Conservation (phyloP, 805 yeast species). For the Candida krabiensis region DNA sequence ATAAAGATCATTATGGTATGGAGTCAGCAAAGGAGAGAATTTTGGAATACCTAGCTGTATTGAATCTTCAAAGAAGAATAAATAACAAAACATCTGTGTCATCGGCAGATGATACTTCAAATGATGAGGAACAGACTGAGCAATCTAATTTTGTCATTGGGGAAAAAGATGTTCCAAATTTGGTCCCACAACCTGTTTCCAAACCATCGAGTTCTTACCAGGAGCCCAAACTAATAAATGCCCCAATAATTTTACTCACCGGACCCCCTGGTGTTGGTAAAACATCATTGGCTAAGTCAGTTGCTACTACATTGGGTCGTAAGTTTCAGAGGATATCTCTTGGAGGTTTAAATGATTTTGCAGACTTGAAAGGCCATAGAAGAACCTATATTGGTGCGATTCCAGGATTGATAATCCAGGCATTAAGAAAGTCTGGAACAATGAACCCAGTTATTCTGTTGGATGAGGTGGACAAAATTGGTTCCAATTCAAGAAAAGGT, state of each 20-base stretch:
- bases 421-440: conserved; percentile 68
- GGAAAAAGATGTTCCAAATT: background rate
- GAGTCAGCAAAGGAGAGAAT: conserved; percentile 71
- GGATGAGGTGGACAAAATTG: conserved; percentile 78
- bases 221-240: conserved; percentile 31
- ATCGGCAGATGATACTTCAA: too few species aligned
- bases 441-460: conserved; percentile 82
- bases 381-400: conserved; percentile 90
- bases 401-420: conserved; percentile 82
- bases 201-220: background rate
- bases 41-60: conserved; percentile 75
- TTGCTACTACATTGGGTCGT: conserved; percentile 72
- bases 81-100: conserved; percentile 6
- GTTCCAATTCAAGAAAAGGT: conserved; percentile 43
- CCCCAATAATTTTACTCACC: conserved; percentile 78
- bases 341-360: conserved; percentile 87
- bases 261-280: conserved; percentile 97
- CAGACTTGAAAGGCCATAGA: conserved; percentile 88
- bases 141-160: conserved; percentile 9
- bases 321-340: conserved; percentile 77
- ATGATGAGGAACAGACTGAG: background rate
- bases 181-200: background rate
- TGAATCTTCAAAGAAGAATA: conserved; percentile 49
- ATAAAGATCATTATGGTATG: conserved; percentile 79
- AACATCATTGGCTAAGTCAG: conserved; percentile 80